A percentile compares a stretch with the other conserved stretches of the same genome.
These are phyloP conservation scores for Exophiala sideris DNA, from an alignment of 2,329 filamentous ascomycete species.

Conservation along the genomic window DNA sequence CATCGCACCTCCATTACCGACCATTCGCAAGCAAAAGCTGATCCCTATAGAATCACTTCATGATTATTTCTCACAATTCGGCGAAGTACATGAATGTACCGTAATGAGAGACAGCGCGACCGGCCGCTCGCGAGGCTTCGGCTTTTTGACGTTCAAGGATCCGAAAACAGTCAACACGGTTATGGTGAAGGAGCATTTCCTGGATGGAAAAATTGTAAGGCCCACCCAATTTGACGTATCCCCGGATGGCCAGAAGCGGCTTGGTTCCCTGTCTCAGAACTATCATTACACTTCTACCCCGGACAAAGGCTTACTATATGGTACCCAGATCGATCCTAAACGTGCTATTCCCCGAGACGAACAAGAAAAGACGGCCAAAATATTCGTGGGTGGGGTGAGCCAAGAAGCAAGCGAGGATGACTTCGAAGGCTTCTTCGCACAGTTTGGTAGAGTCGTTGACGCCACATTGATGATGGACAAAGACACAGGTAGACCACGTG, in stretches of 20 bases:
- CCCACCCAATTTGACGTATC: conserved; percentile 26
- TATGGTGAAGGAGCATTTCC: conserved; percentile 98
- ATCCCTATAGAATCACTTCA: conserved; percentile 75
- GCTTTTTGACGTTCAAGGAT: conserved; percentile 96
- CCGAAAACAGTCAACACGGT: conserved; percentile 97
- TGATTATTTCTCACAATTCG: conserved; percentile 96
- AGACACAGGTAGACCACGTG: conserved; percentile 92
- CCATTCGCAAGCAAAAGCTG: conserved; percentile 2
- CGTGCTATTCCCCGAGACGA: conserved; percentile 95
- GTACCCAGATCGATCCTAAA: conserved; percentile 85
- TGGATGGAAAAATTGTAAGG: conserved; percentile 96
- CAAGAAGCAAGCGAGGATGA: conserved; percentile 96
- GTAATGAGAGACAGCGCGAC: conserved; percentile 98
- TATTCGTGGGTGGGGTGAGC: conserved; percentile 95
- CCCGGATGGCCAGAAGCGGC: conserved; percentile 19
- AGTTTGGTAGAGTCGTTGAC: conserved; percentile 93
- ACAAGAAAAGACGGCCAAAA: conserved; percentile 97
- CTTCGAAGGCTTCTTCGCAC: conserved; percentile 94
- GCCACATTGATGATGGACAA: conserved; percentile 99
- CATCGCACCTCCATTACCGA: not conserved
- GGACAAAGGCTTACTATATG: conserved; percentile 29
- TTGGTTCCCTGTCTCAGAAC: conserved; percentile 16
- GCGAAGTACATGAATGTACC: conserved; percentile 94
- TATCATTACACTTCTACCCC: not conserved
- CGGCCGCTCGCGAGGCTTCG: conserved; percentile 90